Evolutionary conservation across 441 rosid species (phyloP), one percentile per base, ranked within the genome.

Genomic region (Euphorbia celastroides): DNA sequence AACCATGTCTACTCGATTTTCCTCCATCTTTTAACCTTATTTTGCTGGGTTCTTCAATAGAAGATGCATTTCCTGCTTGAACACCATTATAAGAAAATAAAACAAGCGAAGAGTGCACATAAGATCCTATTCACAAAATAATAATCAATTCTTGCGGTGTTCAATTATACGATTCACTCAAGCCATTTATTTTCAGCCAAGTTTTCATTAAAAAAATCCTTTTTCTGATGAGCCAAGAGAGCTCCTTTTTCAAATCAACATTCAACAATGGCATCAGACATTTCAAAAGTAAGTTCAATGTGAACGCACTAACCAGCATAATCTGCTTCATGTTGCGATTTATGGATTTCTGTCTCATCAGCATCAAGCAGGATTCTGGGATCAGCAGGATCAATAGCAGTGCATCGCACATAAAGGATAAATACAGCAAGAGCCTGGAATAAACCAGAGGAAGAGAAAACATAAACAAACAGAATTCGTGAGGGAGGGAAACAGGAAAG

Each of bases 311-410:
- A 68, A 85, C 96, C 85, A 61, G 44, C 71, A 89, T 82, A 78
- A 93, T 88, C 63, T 52, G 79, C 72, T 34, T 61, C 79, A 54
- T 69, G 64, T 32, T 80, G 92, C 72, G 95, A 88, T 74, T 81
- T 92, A 75, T 71, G 71, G 12, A 75, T 76, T 27, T 84, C 79
- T 68, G 78, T 68, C 74, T 81, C 80, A 75, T 75, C 86, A 77
- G 71, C 75, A 64, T 80, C 89, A 42, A 80, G 63, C 65, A 86
- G 75, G 80, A 91, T 86, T 73, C 96, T 96, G 69, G 96, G 93
- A 81, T 93, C 99, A 26, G 97, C 96, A 72, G 99, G 99, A 77
- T 93, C 88, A 57, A 93, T 91, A 61, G 92, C 97, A 54, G 97
- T 86, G 81, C 95, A 88, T 19, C 97, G 88, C 26, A 85, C 84